Evolutionary conservation across 2,329 filamentous ascomycete genomes (phyloP).

Genomic region (Chaetomium sp.): DNA sequence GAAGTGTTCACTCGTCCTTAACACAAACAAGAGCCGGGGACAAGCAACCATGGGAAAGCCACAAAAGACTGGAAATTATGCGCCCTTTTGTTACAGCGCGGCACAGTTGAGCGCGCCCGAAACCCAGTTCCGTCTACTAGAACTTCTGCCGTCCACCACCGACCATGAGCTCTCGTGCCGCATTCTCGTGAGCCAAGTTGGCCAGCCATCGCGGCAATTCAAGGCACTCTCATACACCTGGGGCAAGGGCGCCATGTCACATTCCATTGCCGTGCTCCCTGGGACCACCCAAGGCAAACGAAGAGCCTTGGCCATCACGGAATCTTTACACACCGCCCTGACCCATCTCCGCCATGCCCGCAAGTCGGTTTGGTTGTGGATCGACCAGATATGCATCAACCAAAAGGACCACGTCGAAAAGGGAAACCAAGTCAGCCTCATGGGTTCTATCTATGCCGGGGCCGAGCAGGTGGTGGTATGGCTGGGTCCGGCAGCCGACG

Average conservation of each 20-base stretch:
- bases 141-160: neutral
- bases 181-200: neutral
- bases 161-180: neutral
- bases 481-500: constrained; percentile 16
- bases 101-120: neutral
- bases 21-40: neutral
- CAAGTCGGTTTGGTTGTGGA: constrained; percentile 5
- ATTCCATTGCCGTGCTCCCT: neutral
- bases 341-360: constrained; percentile 1
- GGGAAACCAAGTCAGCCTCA: constrained; percentile 17
- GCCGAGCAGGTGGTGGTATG: constrained; percentile 23
- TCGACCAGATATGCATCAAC: constrained; percentile 28
- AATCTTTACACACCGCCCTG: constrained; percentile 19
- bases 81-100: neutral
- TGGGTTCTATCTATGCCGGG: constrained; percentile 17
- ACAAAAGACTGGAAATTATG: neutral
- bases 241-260: neutral
- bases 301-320: constrained; percentile 8
- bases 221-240: constrained; percentile 7
- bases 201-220: neutral
- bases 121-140: constrained; percentile 2
- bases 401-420: constrained; percentile 19
- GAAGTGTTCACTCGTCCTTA: neutral
- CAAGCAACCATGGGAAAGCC: neutral
- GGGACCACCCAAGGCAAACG: neutral